Evolutionary conservation across 139 green algal species (phyloP).

Genomic region (Closterium sp.): DNA sequence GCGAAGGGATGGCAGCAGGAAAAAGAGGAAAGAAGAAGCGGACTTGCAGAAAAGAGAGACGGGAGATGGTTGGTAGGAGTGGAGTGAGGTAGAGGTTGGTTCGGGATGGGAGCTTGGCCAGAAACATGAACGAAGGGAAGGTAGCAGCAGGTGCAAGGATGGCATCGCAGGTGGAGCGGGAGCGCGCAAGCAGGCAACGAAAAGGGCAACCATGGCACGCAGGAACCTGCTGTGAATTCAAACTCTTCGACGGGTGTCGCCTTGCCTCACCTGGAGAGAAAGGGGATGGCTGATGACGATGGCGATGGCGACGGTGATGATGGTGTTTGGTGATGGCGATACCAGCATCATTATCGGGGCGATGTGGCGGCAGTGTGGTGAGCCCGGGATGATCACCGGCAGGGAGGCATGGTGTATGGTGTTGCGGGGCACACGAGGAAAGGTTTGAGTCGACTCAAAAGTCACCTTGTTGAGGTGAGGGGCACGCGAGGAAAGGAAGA

Average conservation of each 20-base stretch:
- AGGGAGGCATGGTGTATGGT: background rate
- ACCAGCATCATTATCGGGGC: too few relatives aligned
- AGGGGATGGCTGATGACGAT: slow-evolving; percentile 8
- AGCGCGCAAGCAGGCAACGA: background rate
- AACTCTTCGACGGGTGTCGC: background rate
- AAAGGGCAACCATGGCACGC: too few relatives aligned
- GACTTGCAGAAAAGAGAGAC: background rate
- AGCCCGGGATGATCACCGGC: too few relatives aligned
- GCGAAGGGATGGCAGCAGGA: too few relatives aligned
- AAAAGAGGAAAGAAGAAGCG: background rate
- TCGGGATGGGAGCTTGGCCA: background rate
- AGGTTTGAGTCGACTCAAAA: too few relatives aligned
- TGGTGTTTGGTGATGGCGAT: too few relatives aligned
- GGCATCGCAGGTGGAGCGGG: background rate
- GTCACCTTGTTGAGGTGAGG: too few relatives aligned
- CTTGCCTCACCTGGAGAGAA: slow-evolving; percentile 7
- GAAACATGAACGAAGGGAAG: background rate
- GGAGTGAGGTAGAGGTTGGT: background rate
- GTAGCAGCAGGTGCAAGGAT: background rate
- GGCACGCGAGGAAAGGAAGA: too few relatives aligned
- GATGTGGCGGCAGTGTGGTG: too few relatives aligned
- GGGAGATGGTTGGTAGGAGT: background rate
- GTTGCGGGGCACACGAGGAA: background rate
- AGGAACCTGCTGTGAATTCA: background rate
- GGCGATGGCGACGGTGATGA: background rate